A percentile compares a stretch with the other conserved stretches of the same genome.
phyloP scores from a whole-genome alignment of 2,329 filamentous ascomycete genomes.

The Pestalotiopsis sp. region DNA sequence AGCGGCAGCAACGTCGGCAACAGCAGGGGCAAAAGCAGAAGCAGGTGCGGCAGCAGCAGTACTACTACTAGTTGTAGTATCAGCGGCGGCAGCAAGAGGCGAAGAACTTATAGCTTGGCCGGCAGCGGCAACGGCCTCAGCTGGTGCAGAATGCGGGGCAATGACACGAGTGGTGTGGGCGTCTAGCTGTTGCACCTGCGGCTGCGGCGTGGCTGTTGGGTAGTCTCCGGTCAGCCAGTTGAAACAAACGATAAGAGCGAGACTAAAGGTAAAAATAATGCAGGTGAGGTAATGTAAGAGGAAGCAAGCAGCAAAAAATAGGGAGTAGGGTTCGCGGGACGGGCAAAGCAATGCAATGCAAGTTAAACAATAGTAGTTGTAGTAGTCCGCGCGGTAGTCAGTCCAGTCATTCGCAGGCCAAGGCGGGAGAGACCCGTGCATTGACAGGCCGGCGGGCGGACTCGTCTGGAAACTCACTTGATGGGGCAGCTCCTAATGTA shows the following conservation, averaged over 20 bases:
- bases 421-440: neutral
- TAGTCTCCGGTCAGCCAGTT: conserved; percentile 3
- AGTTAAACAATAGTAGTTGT: neutral
- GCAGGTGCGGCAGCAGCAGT: neutral
- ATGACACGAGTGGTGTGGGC: conserved; percentile 15
- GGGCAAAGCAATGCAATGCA: neutral
- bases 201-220: neutral
- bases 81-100: neutral
- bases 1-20: conserved; percentile 5
- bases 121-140: conserved; percentile 8
- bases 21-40: neutral
- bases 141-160: conserved; percentile 19
- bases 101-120: conserved; percentile 14
- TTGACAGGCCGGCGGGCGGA: neutral
- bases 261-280: neutral
- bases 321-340: neutral
- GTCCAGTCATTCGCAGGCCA: neutral
- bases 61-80: neutral
- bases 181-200: neutral
- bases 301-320: neutral
- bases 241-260: neutral
- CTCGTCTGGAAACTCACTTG: neutral
- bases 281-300: neutral
- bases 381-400: neutral
- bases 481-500: neutral